Evolutionary conservation across 75 land plant species (phyloP).

Genomic region (Picea sitchensis): DNA sequence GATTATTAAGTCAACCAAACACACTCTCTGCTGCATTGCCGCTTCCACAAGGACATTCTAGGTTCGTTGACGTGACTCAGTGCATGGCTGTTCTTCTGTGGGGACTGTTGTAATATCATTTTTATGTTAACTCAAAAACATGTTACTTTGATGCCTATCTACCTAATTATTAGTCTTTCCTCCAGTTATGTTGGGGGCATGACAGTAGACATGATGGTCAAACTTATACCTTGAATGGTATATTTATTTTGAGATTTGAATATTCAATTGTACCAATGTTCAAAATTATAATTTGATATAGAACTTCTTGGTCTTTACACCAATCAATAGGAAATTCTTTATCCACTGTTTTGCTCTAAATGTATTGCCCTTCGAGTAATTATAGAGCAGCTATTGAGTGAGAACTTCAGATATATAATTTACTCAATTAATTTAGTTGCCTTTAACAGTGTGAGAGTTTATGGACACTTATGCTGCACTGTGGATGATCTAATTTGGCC

Average conservation of each 20-base stretch:
- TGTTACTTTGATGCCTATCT: neutral
- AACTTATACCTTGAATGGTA: neutral
- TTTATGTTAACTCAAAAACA: neutral
- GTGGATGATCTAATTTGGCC: neutral
- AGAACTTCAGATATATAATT: neutral
- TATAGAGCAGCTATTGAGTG: neutral
- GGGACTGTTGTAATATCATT: conserved; percentile 5
- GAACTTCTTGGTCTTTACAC: neutral
- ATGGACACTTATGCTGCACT: neutral
- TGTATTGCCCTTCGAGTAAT: neutral
- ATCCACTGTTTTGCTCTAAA: neutral
- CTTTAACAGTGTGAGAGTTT: neutral
- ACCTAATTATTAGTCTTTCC: neutral
- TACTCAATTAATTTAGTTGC: neutral
- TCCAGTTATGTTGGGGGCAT: conserved; percentile 6
- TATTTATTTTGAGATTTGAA: neutral
- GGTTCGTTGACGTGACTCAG: conserved; percentile 53
- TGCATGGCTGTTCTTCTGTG: conserved; percentile 11
- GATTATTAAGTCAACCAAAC: conserved; percentile 35
- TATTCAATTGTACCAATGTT: neutral
- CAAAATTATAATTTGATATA: neutral
- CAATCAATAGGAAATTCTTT: neutral
- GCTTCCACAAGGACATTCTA: conserved; percentile 87
- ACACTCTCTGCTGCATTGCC: conserved; percentile 49
- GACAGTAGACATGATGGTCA: neutral